Evolutionary conservation across 164 flowering plant species (phyloP).

Genomic region (Umbellularia californica): DNA sequence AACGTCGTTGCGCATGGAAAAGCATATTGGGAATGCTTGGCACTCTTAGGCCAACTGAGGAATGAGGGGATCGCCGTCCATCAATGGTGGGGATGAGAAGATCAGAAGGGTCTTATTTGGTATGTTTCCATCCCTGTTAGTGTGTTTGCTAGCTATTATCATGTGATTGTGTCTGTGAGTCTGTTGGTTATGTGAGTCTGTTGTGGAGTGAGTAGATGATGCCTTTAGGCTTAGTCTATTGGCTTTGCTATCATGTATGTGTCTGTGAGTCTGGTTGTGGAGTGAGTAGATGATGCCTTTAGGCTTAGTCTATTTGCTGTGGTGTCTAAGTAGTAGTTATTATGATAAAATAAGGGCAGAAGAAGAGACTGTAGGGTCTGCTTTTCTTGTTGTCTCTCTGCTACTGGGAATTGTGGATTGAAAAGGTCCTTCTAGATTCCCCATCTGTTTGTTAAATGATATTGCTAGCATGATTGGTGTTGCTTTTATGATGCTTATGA

Average conservation of each 20-base stretch:
- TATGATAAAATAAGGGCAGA: neutral
- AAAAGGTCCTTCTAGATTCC: too few species aligned
- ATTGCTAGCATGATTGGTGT: too few species aligned
- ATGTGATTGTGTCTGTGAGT: neutral
- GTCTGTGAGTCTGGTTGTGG: neutral
- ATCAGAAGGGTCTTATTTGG: neutral
- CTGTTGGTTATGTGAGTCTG: neutral
- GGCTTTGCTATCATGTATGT: neutral
- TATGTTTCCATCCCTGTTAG: neutral
- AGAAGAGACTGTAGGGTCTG: neutral
- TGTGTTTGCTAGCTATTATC: neutral
- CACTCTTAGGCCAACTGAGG: slow-evolving; percentile 69
- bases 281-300: neutral
- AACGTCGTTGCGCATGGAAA: slow-evolving; percentile 27
- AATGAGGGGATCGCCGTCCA: slow-evolving; percentile 91
- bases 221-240: neutral
- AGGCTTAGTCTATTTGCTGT: neutral
- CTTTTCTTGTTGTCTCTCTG: too few species aligned
- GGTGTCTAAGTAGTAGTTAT: neutral
- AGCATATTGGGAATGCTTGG: slow-evolving; percentile 93
- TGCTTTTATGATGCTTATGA: too few species aligned
- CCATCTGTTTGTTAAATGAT: too few species aligned
- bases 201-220: neutral
- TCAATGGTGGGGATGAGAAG: slow-evolving; percentile 81
- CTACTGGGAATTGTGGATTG: too few species aligned